Conservation (phyloP, 805 yeast species). For the Metschnikowia reukaufii region DNA sequence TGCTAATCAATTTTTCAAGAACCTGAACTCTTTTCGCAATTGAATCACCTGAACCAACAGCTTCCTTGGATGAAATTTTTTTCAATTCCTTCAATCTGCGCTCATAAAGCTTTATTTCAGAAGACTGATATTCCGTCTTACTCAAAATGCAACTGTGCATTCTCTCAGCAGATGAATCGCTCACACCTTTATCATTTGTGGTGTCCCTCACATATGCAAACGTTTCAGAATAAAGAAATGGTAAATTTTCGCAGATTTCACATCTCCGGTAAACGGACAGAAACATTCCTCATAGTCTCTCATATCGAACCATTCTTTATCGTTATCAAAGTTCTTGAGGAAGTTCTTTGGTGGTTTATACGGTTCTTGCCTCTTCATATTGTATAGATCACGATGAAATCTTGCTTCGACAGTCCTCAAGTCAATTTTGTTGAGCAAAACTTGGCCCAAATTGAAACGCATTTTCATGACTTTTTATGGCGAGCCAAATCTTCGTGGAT, state of each 20-base stretch:
- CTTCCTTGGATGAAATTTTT: constrained; percentile 14
- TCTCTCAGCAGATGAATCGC: constrained; percentile 24
- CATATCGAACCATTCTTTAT: constrained; percentile 59
- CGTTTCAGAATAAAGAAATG: constrained; percentile 66
- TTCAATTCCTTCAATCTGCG: constrained; percentile 29
- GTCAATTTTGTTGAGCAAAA: constrained; percentile 56
- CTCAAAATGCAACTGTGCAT: constrained; percentile 33
- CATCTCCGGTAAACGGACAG: constrained; percentile 35
- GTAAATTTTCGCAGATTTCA: constrained; percentile 51
- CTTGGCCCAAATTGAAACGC: constrained; percentile 67
- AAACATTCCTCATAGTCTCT: constrained; percentile 62
- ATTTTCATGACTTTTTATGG: constrained; percentile 51
- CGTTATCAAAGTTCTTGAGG: constrained; percentile 51
- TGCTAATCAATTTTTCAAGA: constrained; percentile 20
- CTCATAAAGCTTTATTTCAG: constrained; percentile 28
- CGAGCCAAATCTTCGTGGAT: constrained; percentile 46
- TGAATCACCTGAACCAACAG: constrained; percentile 5
- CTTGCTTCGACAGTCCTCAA: constrained; percentile 53
- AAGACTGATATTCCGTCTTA: constrained; percentile 26
- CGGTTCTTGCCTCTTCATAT: constrained; percentile 5
- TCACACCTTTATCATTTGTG: constrained; percentile 16
- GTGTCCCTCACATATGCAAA: constrained; percentile 71
- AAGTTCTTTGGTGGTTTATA: constrained; percentile 8
- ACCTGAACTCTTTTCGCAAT: constrained; percentile 13
- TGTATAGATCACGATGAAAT: constrained; percentile 38